Percentiles rank a stretch among this genome's conserved stretches.
Conservation (phyloP, 495 filamentous ascomycete species). For the Hypoxylon crocopeplum region DNA sequence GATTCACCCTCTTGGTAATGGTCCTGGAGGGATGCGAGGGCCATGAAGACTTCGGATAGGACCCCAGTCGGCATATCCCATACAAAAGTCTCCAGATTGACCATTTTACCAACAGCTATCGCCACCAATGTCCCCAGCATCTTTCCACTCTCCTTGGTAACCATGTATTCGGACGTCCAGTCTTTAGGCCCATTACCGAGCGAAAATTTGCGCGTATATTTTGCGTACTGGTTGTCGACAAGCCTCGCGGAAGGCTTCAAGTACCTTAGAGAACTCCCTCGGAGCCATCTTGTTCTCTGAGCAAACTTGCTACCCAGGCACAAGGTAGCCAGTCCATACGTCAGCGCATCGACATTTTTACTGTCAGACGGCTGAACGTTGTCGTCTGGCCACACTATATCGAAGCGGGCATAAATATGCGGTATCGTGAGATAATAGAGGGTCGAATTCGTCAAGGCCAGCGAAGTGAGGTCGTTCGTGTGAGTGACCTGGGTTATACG, state of each 20-base stretch:
- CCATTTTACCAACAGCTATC: constrained; percentile 82
- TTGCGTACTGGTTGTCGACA: constrained; percentile 75
- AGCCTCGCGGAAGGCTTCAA: constrained; percentile 29
- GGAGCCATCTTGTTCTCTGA: constrained; percentile 50
- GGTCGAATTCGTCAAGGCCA: constrained; percentile 84
- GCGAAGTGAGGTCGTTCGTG: constrained; percentile 84
- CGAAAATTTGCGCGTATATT: constrained; percentile 87
- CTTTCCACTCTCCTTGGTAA: constrained; percentile 89
- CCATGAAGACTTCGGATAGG: constrained; percentile 84
- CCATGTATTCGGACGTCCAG: constrained; percentile 86
- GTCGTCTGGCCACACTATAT: constrained; percentile 92
- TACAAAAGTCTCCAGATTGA: constrained; percentile 85
- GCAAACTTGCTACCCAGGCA: constrained; percentile 81
- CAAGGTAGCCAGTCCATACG: constrained; percentile 87
- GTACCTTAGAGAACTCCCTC: constrained; percentile 30
- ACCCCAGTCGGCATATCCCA: constrained; percentile 98
- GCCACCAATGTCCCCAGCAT: constrained; percentile 94
- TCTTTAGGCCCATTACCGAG: constrained; percentile 84
- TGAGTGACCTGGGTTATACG: constrained; percentile 71
- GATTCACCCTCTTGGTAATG: constrained; percentile 65
- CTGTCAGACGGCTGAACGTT: constrained; percentile 67
- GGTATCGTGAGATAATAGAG: constrained; percentile 82
- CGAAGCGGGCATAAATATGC: constrained; percentile 89
- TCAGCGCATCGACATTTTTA: constrained; percentile 86
- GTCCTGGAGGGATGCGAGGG: constrained; percentile 76